Base-by-base conservation (phyloP, 2,329 filamentous ascomycete genomes). In the Beauveria medogensis region DNA sequence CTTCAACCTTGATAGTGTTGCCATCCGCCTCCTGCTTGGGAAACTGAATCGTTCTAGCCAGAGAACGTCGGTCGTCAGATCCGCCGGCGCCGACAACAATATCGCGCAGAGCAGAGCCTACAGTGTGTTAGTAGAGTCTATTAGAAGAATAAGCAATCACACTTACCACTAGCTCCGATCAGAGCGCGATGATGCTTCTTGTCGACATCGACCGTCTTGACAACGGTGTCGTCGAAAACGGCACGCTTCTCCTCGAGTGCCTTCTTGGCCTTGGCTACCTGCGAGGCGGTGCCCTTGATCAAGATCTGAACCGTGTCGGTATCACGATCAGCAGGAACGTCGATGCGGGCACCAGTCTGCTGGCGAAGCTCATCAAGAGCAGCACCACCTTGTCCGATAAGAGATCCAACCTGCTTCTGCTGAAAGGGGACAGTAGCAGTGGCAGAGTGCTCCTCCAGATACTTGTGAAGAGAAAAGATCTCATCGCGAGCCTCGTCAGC, bases 401-500 rank as follows among this genome's bases (percentile, higher is more conserved):
- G 78, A 20, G 90, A 93, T n/a, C 92, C 92, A 62, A 99, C 81
- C 73, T 97, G 92, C 75, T 87, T 92, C 74, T 94, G 91, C 66
- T 95, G 89, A 40, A 99, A 91, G 14, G 89, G 86, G 16, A 99
- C 86, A 14, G 85, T 88, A 18, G 88, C 90, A 24, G 83, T 88
- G 73, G 89, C 83, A 0, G 91, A 94, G 72, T 92, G 92, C 71
- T 97, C 93, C 73, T 91, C 87, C 51, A 93, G 83, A 74, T 92
- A 99, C 74, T 96, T 91, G 69, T 94, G 82, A 55, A 97, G 81
- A 64, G 88, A 92, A 65, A 93, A 84, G 30, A 99, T 87, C 77
- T 99, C 94, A 58, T 96, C 92, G 55, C 92, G 88, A 58, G 93
- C 92, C 68, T 91, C 87, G 71, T 97, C 92, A 8, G 92, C 94